phyloP scores from a whole-genome alignment of 192 early-diverging fungal genomes.

The Umbelopsis isabellina region DNA sequence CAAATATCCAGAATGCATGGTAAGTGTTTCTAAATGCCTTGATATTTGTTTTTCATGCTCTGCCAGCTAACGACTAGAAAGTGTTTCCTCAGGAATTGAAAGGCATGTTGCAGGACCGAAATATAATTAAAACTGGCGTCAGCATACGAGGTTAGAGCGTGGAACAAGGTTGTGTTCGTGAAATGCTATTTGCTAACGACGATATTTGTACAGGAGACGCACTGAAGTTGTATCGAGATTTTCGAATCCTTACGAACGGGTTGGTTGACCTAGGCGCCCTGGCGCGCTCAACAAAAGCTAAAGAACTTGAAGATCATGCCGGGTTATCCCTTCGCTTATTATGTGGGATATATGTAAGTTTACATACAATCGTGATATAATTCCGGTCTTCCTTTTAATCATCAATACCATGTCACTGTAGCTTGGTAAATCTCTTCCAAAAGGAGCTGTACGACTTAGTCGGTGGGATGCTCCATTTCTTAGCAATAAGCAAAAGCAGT shows the following conservation, averaged over 20 bases:
- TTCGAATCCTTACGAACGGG: conserved; percentile 31
- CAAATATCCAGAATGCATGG: conserved; percentile 28
- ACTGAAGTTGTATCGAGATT: conserved; percentile 31
- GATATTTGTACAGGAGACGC: conserved; percentile 12
- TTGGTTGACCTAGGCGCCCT: conserved; percentile 28
- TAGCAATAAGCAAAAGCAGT: conserved; percentile 20
- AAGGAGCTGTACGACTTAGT: conserved; percentile 30
- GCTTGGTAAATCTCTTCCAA: conserved; percentile 27
- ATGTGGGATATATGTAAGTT: conserved; percentile 35
- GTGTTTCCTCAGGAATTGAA: conserved; percentile 25
- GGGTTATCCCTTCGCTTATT: conserved; percentile 24
- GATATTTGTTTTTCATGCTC: no score
- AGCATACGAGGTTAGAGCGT: conserved; percentile 18
- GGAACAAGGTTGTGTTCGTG: neutral
- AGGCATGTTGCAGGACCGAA: conserved; percentile 16
- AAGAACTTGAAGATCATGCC: neutral
- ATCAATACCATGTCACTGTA: neutral
- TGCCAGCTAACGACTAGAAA: neutral
- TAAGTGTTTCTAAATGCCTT: neutral
- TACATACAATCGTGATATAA: neutral
- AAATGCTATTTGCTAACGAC: neutral
- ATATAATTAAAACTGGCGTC: conserved; percentile 33
- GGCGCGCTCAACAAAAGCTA: neutral
- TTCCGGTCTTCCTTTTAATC: neutral
- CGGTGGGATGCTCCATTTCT: conserved; percentile 24